Percentiles rank a stretch among this genome's conserved stretches.
Conservation (phyloP, 2,329 filamentous ascomycete species). For the Dothistroma pini region DNA sequence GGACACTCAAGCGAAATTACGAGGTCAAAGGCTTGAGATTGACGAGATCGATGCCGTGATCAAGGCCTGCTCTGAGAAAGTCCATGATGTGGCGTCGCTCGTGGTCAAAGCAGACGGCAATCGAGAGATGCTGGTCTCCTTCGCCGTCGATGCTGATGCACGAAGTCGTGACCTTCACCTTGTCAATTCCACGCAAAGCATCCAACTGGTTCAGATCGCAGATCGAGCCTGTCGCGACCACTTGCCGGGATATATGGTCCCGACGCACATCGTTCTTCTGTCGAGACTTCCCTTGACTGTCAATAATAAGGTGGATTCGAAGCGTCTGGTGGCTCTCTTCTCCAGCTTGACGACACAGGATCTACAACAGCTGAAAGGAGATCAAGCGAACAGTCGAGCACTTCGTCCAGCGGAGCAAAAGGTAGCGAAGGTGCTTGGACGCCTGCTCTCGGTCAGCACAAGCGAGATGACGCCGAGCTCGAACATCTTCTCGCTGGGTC, state of each 20-base stretch:
- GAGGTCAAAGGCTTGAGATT: constrained; percentile 84
- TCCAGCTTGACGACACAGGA: constrained; percentile 56
- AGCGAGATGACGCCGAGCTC: constrained; percentile 51
- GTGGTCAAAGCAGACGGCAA: constrained; percentile 69
- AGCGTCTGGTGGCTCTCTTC: constrained; percentile 65
- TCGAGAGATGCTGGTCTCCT: constrained; percentile 81
- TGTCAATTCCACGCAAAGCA: constrained; percentile 29
- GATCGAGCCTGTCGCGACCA: constrained; percentile 60
- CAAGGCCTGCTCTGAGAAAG: constrained; percentile 52
- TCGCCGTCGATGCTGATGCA: constrained; percentile 47
- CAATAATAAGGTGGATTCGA: constrained; percentile 86
- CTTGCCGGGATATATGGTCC: constrained; percentile 85
- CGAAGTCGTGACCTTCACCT: constrained; percentile 34
- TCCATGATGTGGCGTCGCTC: constrained; percentile 71
- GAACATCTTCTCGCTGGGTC: constrained; percentile 78
- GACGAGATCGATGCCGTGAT: constrained; percentile 88
- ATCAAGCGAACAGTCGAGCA: constrained; percentile 17
- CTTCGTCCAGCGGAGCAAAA: constrained; percentile 42
- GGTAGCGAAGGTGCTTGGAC: constrained; percentile 54
- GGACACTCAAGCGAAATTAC: constrained; percentile 88
- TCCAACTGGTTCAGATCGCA: constrained; percentile 27
- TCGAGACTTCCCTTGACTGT: constrained; percentile 72
- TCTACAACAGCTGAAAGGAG: constrained; percentile 53
- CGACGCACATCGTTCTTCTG: constrained; percentile 73
- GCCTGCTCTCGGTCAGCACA: constrained; percentile 48